A percentile compares a stretch with the other conserved stretches of the same genome.
Conservation (phyloP, 2,329 filamentous ascomycete genomes). For the Microcyclosporella mali region DNA sequence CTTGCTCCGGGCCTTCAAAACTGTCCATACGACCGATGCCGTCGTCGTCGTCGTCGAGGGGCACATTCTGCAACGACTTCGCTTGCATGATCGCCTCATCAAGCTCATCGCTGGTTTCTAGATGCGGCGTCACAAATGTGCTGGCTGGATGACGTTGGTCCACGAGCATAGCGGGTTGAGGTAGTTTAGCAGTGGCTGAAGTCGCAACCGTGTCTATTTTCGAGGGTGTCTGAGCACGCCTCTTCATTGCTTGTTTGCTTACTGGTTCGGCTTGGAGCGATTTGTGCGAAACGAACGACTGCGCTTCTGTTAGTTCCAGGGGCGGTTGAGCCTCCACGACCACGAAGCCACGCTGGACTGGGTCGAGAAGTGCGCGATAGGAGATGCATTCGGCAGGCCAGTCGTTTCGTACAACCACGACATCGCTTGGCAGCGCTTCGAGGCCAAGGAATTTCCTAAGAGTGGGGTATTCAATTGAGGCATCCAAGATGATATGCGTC, state of each 20-base stretch:
- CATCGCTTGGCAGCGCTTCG: conserved; percentile 40
- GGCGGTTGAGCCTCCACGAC: conserved; percentile 34
- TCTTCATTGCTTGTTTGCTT: conserved; percentile 32
- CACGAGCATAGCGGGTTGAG: no score
- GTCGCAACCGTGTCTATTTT: no score
- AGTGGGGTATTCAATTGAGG: conserved; percentile 56
- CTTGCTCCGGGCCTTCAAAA: conserved; percentile 16
- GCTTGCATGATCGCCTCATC: conserved; percentile 59
- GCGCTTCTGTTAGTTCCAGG: background rate
- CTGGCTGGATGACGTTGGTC: no score
- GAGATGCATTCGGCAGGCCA: conserved; percentile 42
- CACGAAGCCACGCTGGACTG: conserved; percentile 52
- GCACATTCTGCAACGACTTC: conserved; percentile 54
- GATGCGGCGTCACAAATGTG: background rate
- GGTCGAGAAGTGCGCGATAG: conserved; percentile 42
- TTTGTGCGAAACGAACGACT: conserved; percentile 18
- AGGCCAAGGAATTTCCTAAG: conserved; percentile 53
- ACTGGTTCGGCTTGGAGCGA: conserved; percentile 49
- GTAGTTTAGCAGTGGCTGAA: no score
- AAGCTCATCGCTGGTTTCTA: conserved; percentile 48
- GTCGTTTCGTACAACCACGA: conserved; percentile 46
- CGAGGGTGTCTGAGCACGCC: conserved; percentile 34
- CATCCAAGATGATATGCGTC: conserved; percentile 77
- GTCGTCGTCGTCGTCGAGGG: conserved; percentile 37
- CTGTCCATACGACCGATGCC: conserved; percentile 23